Base-by-base conservation (phyloP, 805 yeast species). In the Kluyveromyces siamensis region DNA sequence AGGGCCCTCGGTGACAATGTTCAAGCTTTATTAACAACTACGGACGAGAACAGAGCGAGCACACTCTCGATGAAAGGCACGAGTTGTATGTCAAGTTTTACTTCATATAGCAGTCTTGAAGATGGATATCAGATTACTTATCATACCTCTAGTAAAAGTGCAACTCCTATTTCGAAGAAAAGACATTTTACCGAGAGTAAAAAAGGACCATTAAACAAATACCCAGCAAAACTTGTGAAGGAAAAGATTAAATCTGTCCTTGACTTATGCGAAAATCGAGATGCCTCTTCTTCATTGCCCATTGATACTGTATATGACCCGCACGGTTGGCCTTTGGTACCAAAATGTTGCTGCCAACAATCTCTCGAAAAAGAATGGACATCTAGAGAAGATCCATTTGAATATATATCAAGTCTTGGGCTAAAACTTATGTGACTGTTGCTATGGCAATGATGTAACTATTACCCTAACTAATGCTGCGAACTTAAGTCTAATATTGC, bases 1-100 rank as follows among this genome's bases (percentile, higher is more conserved):
- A 11, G 13, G 11, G 13, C 9, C 10, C 10, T 9, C 8, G 53
- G 52, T 17, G 48, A 44, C 35, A 48, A 51, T 39, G 51, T 48
- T 40, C 56, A 57, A 41, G 45, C 45, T 11, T 9, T 17, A 4
- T 18, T 43, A 27, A 33, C 27, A 17, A 33, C 18, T 21, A 16
- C 35, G 14, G 16, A 27, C 2, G n/a, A 10, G 4, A 30, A 14
- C 17, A 33, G 36, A 33, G 17, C n/a, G 18, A 33, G 39, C 36
- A 11, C 36, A 2, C 27, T 33, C 10, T 43, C 45, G 4, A 25
- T 27, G 18, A 19, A 33, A 7, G n/a, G 36, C 18, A n/a, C 18
- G 5, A 44, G 46, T 33, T 10, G 46, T 19, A 21, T 44, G 40
- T 44, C 46, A 19, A 44, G 46, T 37, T 44, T 44, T 19, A 44